Conservation (phyloP, 2,329 filamentous ascomycete species). For the Trichoderma endophyticum region DNA sequence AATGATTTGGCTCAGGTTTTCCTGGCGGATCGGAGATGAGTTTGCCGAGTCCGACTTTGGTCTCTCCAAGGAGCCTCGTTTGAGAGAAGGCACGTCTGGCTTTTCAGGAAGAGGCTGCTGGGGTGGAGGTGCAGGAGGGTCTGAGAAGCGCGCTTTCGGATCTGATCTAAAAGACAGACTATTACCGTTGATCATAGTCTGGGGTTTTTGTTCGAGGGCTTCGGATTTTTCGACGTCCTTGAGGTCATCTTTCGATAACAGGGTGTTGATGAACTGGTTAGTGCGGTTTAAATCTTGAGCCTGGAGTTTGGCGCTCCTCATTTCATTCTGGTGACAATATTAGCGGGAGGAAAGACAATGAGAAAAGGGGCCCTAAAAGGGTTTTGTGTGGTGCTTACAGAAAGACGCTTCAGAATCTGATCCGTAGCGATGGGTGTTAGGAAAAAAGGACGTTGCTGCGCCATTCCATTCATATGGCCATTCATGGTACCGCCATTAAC, state of each 20-base stretch:
- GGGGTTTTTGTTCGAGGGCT: slow-evolving; percentile 45
- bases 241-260: slow-evolving; percentile 69
- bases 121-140: slow-evolving; percentile 88
- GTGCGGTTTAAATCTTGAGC: slow-evolving; percentile 81
- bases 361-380: background rate
- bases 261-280: slow-evolving; percentile 72
- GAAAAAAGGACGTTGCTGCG: slow-evolving; percentile 79
- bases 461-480: slow-evolving; percentile 55
- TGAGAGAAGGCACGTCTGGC: slow-evolving; percentile 73
- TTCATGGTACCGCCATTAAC: slow-evolving; percentile 45
- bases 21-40: slow-evolving; percentile 57
- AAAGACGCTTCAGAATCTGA: slow-evolving; percentile 73
- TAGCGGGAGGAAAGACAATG: slow-evolving; percentile 17
- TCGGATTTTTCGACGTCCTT: slow-evolving; percentile 57
- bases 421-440: slow-evolving; percentile 88
- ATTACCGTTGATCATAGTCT: slow-evolving; percentile 50
- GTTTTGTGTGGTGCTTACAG: slow-evolving; percentile 29
- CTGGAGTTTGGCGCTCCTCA: slow-evolving; percentile 85
- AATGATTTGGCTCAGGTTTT: slow-evolving; percentile 69
- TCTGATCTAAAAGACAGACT: slow-evolving; percentile 62
- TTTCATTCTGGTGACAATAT: slow-evolving; percentile 64
- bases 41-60: slow-evolving; percentile 55
- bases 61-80: slow-evolving; percentile 72
- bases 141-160: slow-evolving; percentile 80
- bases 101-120: slow-evolving; percentile 93